Evolutionary conservation across 306 rosid species (phyloP).

Genomic region (Purshia tridentata): DNA sequence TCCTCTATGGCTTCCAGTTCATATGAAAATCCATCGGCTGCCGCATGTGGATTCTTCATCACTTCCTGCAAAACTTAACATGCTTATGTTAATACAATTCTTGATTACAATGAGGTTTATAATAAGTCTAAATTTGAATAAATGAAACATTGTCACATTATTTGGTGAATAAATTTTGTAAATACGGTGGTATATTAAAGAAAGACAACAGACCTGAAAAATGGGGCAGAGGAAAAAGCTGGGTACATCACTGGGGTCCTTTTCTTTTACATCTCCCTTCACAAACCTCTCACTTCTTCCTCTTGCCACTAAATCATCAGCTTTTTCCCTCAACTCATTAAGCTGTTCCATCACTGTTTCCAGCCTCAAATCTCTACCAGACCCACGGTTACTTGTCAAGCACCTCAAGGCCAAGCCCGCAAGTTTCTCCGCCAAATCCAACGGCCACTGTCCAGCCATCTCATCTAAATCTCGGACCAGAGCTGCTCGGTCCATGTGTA

Average conservation of each 20-base stretch:
- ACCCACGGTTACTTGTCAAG: constrained; percentile 33
- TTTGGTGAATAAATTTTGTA: no score
- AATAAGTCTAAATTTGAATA: no score
- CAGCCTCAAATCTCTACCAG: constrained; percentile 38
- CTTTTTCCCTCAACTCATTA: constrained; percentile 48
- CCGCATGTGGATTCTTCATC: constrained; percentile 85
- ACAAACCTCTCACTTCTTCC: constrained; percentile 22
- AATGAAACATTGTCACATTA: no score
- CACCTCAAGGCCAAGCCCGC: constrained; percentile 54
- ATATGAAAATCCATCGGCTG: constrained; percentile 88
- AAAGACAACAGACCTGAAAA: constrained; percentile 54
- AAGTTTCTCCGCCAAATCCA: constrained; percentile 55
- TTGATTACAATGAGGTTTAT: background rate
- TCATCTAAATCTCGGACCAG: constrained; percentile 52
- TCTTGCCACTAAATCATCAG: constrained; percentile 37
- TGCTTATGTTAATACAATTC: background rate
- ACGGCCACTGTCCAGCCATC: constrained; percentile 73
- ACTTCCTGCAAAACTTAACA: constrained; percentile 58
- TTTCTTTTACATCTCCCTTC: constrained; percentile 29
- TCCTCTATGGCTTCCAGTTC: constrained; percentile 72
- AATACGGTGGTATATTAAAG: no score
- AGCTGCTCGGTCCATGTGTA: constrained; percentile 40
- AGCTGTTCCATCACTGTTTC: constrained; percentile 56
- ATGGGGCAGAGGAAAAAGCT: constrained; percentile 74
- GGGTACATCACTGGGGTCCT: constrained; percentile 49